Evolutionary conservation across 768 basidiomycete genomes (phyloP), one percentile per base, ranked within the genome.

Genomic region (Botryobasidium botryosum): DNA sequence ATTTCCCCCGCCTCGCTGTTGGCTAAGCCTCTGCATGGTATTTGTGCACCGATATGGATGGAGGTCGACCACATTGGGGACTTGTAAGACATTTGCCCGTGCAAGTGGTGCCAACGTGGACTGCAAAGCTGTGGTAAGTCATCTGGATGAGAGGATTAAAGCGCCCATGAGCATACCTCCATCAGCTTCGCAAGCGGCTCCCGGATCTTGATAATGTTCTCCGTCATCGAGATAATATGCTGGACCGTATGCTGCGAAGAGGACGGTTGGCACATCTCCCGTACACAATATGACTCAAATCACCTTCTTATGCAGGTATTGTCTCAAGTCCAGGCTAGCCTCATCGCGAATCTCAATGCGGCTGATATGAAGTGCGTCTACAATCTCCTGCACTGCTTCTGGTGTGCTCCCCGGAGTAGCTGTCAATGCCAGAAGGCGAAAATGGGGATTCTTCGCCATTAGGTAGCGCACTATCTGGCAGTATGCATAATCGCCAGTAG

Each of bases 291-390:
- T 46, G n/a, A 33, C 43, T 10, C 43, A 50, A 55, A 57, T 29
- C 24, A 78, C 86, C 70, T 97, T 99, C 52, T 83, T 74, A 56
- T 88, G 79, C 53, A 92, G 71, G 56, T 92, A 99, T 28, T 71
- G 70, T 51, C 72, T 71, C 28, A 97, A 67, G 62, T 97, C 94
- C 21, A 90, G 61, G 54, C 87, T 88, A 46, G 77, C 69, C 56
- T 96, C 94, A 55, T 92, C 77, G 42, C 94, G 73, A 50, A 97
- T 85, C 56, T 97, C 92, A 46, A 99, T 91, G 47, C 77, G 75
- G 52, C 88, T 88, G 45, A 99, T 90, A 55, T 97, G 94, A 8
- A 99, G 64, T 15, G 79, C 77, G 57, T 97, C 87, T n/a, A 97
- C 74, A 28, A 99, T 75, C 4, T 62, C 65, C 60, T 99, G 94